These are phyloP conservation scores for Blepharisma undulans DNA, from an alignment of 169 alveolate genomes.

Conservation along the genomic window DNA sequence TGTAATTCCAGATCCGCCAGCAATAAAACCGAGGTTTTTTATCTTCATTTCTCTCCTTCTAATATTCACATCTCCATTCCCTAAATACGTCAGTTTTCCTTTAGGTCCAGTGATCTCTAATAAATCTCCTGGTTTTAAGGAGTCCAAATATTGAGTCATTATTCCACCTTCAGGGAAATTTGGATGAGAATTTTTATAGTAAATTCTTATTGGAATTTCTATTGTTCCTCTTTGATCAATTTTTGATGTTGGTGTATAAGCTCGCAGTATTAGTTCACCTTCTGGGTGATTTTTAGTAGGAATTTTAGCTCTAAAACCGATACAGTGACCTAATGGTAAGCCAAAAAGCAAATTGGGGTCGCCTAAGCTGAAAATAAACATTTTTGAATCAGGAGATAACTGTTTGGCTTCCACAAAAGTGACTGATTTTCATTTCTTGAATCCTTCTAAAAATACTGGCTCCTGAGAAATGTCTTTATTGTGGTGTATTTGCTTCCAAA, in stretches of 20 bases:
- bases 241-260: conserved; percentile 72
- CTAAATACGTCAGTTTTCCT: conserved; percentile 58
- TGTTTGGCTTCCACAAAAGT: conserved; percentile 44
- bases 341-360: conserved; percentile 42
- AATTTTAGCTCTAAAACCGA: conserved; percentile 49
- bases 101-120: conserved; percentile 74
- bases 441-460: conserved; percentile 14
- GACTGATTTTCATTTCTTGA: conserved; percentile 39
- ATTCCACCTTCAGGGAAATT: conserved; percentile 80
- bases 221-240: conserved; percentile 51
- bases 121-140: conserved; percentile 63
- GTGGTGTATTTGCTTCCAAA: background rate
- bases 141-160: conserved; percentile 74
- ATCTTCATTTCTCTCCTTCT: background rate
- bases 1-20: conserved; percentile 86
- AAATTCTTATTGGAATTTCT: conserved; percentile 73
- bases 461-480: background rate
- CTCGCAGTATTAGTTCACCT: conserved; percentile 47
- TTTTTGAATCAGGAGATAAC: conserved; percentile 63
- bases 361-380: conserved; percentile 58
- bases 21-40: conserved; percentile 65
- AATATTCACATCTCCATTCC: conserved; percentile 49
- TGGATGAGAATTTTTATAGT: conserved; percentile 55
- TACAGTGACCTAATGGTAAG: conserved; percentile 60
- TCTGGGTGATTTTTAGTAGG: conserved; percentile 36